Conservation (phyloP, 108 stramenopile species). For the Stephanodiscus minutulus region DNA sequence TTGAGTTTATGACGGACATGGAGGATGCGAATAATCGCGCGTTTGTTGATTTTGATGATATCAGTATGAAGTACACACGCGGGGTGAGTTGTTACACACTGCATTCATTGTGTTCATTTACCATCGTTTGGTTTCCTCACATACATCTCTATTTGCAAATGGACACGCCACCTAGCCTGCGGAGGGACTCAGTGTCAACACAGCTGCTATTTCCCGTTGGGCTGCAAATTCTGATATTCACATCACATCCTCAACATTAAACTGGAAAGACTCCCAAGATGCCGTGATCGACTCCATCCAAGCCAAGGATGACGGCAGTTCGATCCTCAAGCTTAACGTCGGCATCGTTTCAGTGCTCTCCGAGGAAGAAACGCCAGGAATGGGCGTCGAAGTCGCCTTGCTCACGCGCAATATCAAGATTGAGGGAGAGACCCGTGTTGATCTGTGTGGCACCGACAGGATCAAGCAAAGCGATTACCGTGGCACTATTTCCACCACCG, state of each 20-base stretch:
- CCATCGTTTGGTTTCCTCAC: neutral
- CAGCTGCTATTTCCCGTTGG: slow-evolving; percentile 37
- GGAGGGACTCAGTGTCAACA: slow-evolving; percentile 34
- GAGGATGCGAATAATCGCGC: slow-evolving; percentile 20
- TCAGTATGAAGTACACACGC: slow-evolving; percentile 35
- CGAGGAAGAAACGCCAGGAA: slow-evolving; percentile 44
- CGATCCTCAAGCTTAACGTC: slow-evolving; percentile 42
- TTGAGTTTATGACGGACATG: slow-evolving; percentile 7
- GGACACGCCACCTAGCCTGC: slow-evolving; percentile 9
- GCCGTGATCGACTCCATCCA: slow-evolving; percentile 29
- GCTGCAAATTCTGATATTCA: slow-evolving; percentile 52
- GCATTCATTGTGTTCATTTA: neutral
- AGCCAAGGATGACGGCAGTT: slow-evolving; percentile 33
- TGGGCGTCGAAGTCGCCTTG: slow-evolving; percentile 66
- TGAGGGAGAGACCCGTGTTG: slow-evolving; percentile 30
- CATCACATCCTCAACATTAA: slow-evolving; percentile 59
- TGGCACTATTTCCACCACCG: slow-evolving; percentile 17
- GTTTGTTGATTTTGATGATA: slow-evolving; percentile 47
- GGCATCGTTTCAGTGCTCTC: slow-evolving; percentile 48
- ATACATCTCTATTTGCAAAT: neutral
- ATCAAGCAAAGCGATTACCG: slow-evolving; percentile 38
- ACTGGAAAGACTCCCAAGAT: slow-evolving; percentile 43
- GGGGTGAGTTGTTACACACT: slow-evolving; percentile 31
- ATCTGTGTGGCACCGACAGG: slow-evolving; percentile 28
- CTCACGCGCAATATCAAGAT: slow-evolving; percentile 68